These are phyloP conservation scores for Tetradesmus obliquus DNA, from an alignment of 139 green algal genomes.

Conservation along the genomic window DNA sequence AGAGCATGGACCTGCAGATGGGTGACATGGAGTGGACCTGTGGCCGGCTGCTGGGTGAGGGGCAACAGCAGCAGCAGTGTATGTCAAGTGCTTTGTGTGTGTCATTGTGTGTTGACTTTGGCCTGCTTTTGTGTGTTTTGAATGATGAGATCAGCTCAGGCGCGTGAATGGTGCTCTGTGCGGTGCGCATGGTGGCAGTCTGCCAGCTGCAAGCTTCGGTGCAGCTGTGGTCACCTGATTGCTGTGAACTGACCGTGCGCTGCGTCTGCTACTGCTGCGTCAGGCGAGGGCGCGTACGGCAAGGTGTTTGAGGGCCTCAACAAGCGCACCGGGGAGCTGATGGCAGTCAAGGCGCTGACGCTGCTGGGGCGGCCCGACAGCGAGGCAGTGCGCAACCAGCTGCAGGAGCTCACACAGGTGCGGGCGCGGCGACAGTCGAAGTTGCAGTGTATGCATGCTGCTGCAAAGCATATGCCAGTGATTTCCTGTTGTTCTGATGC, in stretches of 20 bases:
- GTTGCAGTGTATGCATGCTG: too few relatives aligned
- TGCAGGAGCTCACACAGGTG: slow-evolving; percentile 51
- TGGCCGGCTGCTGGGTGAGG: slow-evolving; percentile 88
- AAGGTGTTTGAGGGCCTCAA: slow-evolving; percentile 93
- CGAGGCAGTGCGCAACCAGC: slow-evolving; percentile 32
- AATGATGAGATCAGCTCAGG: too few relatives aligned
- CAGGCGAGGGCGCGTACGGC: slow-evolving; percentile 75
- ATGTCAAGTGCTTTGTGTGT: too few relatives aligned
- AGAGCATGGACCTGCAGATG: slow-evolving; percentile 32
- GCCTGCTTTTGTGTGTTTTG: too few relatives aligned
- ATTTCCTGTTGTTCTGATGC: too few relatives aligned
- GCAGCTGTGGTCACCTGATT: too few relatives aligned
- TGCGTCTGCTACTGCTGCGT: not conserved
- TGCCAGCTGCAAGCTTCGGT: too few relatives aligned
- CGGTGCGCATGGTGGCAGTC: too few relatives aligned
- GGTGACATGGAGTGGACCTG: slow-evolving; percentile 79
- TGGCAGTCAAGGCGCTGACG: slow-evolving; percentile 92
- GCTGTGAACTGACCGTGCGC: not conserved
- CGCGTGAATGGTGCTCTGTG: too few relatives aligned
- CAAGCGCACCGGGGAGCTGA: slow-evolving; percentile 89
- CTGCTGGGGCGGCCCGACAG: slow-evolving; percentile 47
- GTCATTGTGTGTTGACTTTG: not conserved
- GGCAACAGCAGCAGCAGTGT: not conserved
- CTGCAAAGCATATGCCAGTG: too few relatives aligned
- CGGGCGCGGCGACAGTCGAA: not conserved